A percentile compares a stretch with the other conserved stretches of the same genome.
Conservation (phyloP, 2,329 filamentous ascomycete genomes). For the Colletotrichum sp. region DNA sequence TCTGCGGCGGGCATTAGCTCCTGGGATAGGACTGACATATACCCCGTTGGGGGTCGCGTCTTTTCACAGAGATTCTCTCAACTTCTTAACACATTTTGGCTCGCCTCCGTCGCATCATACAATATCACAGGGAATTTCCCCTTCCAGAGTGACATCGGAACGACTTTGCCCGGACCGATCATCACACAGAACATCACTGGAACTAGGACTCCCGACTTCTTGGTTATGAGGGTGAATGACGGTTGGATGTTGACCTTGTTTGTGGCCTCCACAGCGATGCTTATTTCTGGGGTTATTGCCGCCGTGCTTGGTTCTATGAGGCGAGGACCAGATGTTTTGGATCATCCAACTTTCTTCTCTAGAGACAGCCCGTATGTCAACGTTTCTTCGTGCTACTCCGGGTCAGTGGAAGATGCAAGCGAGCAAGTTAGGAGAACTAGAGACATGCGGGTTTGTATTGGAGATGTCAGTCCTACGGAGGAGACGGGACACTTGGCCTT, state of each 20-base stretch:
- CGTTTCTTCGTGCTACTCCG: not conserved
- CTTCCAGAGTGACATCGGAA: not conserved
- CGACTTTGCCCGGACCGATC: not conserved
- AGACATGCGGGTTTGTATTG: not conserved
- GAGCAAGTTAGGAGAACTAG: not conserved
- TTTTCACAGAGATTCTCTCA: not conserved
- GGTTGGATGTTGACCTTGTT: not conserved
- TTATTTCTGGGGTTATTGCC: not conserved
- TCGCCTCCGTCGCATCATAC: not conserved
- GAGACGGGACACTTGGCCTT: not conserved
- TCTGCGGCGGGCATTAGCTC: not conserved
- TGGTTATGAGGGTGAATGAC: not conserved
- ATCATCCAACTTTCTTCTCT: constrained; percentile 20
- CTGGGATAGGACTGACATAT: not conserved
- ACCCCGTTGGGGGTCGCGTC: not conserved
- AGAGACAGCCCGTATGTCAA: not conserved
- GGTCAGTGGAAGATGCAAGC: not conserved
- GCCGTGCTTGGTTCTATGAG: constrained; percentile 31
- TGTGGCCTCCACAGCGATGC: not conserved
- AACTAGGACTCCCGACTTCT: not conserved
- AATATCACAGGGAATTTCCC: not conserved
- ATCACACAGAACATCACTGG: not conserved
- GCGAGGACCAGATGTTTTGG: constrained; percentile 29
- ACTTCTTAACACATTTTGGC: constrained; percentile 4
- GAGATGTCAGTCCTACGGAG: not conserved